Evolutionary conservation across 2,329 filamentous ascomycete genomes (phyloP).

Genomic region (Colletotrichum sp.): DNA sequence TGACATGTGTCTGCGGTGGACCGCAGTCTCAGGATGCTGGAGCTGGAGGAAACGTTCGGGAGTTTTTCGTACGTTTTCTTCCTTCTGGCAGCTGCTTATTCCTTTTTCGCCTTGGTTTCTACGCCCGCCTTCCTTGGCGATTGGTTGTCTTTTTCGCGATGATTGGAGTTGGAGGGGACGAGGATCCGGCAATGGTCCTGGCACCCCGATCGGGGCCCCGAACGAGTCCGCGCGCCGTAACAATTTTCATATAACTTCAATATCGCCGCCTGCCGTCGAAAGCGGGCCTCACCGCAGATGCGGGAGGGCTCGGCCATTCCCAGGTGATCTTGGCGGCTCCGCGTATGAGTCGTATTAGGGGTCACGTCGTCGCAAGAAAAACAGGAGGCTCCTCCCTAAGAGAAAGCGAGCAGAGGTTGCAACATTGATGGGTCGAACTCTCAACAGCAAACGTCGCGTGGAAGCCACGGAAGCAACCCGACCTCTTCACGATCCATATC

Average conservation of each 20-base stretch:
- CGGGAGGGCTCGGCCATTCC: background rate
- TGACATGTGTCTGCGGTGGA: conserved; percentile 14
- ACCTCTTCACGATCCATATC: background rate
- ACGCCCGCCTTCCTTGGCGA: background rate
- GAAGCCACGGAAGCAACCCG: background rate
- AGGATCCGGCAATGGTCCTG: background rate
- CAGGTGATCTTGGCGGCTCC: background rate
- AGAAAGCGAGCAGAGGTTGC: background rate
- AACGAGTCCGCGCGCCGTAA: background rate
- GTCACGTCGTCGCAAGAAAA: background rate
- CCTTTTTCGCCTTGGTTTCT: background rate
- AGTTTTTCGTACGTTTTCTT: background rate
- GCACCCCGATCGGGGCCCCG: background rate
- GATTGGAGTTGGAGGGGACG: background rate
- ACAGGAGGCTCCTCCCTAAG: background rate
- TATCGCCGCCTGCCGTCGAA: background rate
- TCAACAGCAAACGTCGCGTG: background rate
- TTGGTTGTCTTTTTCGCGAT: background rate
- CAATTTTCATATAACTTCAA: background rate
- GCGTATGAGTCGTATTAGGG: background rate
- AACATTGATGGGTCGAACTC: background rate
- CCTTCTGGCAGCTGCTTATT: background rate
- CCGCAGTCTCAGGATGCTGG: background rate
- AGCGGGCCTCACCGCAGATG: background rate
- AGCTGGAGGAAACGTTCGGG: background rate